A percentile compares a stretch with the other conserved stretches of the same genome.
These are phyloP conservation scores for Lichtheimia hyalospora DNA, from an alignment of 371 early-diverging fungal genomes.

Conservation along the genomic window DNA sequence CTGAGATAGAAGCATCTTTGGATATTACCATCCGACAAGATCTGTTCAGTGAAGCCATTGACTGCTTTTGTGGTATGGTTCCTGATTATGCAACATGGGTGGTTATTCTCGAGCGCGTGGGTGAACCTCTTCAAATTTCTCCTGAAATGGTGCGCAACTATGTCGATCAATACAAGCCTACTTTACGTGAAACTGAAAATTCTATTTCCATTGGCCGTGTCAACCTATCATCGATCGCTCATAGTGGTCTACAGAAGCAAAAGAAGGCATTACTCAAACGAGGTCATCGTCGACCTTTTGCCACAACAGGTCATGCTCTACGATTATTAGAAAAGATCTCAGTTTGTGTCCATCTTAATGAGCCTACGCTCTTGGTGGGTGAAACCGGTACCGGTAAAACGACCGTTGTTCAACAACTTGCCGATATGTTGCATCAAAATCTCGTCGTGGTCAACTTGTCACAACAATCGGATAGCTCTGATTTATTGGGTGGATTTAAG, in stretches of 20 bases:
- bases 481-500: conserved; percentile 97
- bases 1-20: conserved; percentile 23
- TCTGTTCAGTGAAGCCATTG: conserved; percentile 84
- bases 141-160: conserved; percentile 71
- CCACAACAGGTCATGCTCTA: conserved; percentile 76
- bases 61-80: conserved; percentile 88
- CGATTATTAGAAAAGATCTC: conserved; percentile 85
- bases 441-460: conserved; percentile 96
- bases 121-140: conserved; percentile 74
- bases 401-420: conserved; percentile 95
- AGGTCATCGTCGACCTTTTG: conserved; percentile 64
- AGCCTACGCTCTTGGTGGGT: conserved; percentile 95
- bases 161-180: conserved; percentile 73
- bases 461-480: conserved; percentile 97
- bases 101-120: conserved; percentile 61
- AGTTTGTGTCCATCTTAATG: conserved; percentile 76
- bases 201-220: conserved; percentile 72
- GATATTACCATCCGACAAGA: conserved; percentile 53
- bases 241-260: conserved; percentile 26
- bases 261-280: conserved; percentile 29
- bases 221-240: conserved; percentile 47
- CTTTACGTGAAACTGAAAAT: conserved; percentile 41
- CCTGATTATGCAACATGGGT: conserved; percentile 68
- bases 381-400: conserved; percentile 99
- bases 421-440: conserved; percentile 73